Evolutionary conservation across 306 rosid species (phyloP).

Genomic region (Trichosanthes truncata): DNA sequence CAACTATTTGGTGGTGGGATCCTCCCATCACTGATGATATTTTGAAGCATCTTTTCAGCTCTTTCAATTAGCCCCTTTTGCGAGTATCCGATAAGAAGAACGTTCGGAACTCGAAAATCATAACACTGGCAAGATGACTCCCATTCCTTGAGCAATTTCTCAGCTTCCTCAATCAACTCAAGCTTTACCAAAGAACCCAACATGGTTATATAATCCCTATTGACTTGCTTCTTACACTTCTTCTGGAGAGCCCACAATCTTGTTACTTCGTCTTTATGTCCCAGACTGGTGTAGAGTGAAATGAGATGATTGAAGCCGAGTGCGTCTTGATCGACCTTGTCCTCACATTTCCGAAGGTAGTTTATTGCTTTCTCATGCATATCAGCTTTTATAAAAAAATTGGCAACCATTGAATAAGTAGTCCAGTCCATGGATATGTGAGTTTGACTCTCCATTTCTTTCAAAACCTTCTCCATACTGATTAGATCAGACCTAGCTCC

Average conservation of each 20-base stretch:
- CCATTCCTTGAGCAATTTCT: conserved; percentile 49
- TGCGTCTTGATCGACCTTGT: conserved; percentile 23
- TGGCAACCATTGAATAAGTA: conserved; percentile 46
- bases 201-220: conserved; percentile 58
- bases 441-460: conserved; percentile 44
- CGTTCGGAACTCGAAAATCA: conserved; percentile 57
- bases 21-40: conserved; percentile 35
- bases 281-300: conserved; percentile 39
- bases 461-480: conserved; percentile 45
- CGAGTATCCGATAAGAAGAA: conserved; percentile 34
- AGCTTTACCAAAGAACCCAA: conserved; percentile 52
- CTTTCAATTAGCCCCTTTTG: conserved; percentile 34
- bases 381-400: conserved; percentile 40
- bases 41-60: conserved; percentile 33
- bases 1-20: conserved; percentile 66
- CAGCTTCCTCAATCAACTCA: conserved; percentile 41
- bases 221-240: conserved; percentile 45
- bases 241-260: conserved; percentile 52
- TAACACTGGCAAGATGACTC: conserved; percentile 39
- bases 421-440: conserved; percentile 33
- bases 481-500: conserved; percentile 39
- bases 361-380: conserved; percentile 41
- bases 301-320: conserved; percentile 51
- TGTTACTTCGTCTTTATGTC: conserved; percentile 36
- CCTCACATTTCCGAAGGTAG: conserved; percentile 47